Evolutionary conservation across 2,329 filamentous ascomycete species (phyloP).

Genomic region (Aspergillus novoparasiticus): DNA sequence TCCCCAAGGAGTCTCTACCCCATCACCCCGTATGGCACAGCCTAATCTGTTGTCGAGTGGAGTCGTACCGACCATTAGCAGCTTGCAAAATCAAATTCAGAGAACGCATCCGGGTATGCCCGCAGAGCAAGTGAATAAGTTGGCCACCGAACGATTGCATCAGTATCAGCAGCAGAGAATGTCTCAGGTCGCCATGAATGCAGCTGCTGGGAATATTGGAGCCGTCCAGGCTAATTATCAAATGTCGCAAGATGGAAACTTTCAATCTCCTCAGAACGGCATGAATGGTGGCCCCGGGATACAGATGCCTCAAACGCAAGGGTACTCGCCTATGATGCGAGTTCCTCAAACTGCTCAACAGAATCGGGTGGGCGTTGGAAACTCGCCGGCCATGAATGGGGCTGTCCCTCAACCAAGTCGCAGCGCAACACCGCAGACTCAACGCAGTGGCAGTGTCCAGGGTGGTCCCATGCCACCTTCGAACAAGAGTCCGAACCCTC

Average conservation of each 20-base stretch:
- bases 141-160: conserved; percentile 55
- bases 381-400: conserved; percentile 50
- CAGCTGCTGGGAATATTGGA: conserved; percentile 51
- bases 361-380: conserved; percentile 41
- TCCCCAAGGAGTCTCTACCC: conserved; percentile 44
- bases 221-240: conserved; percentile 44
- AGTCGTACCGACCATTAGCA: conserved; percentile 58
- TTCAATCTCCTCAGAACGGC: conserved; percentile 35
- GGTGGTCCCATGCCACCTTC: conserved; percentile 39
- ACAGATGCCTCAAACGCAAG: conserved; percentile 51
- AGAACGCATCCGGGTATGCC: conserved; percentile 54
- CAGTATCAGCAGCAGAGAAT: conserved; percentile 51
- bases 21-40: conserved; percentile 52
- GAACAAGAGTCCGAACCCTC: conserved; percentile 46
- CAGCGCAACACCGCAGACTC: conserved; percentile 50
- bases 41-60: conserved; percentile 56
- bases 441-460: conserved; percentile 48
- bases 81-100: conserved; percentile 56
- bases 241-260: conserved; percentile 42
- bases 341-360: conserved; percentile 51
- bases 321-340: conserved; percentile 57
- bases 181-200: conserved; percentile 56
- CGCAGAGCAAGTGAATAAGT: conserved; percentile 56
- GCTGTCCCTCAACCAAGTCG: conserved; percentile 45
- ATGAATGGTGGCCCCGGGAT: conserved; percentile 42